Evolutionary conservation across 371 early-diverging fungal genomes (phyloP).

Genomic region (Mucor racemosus): DNA sequence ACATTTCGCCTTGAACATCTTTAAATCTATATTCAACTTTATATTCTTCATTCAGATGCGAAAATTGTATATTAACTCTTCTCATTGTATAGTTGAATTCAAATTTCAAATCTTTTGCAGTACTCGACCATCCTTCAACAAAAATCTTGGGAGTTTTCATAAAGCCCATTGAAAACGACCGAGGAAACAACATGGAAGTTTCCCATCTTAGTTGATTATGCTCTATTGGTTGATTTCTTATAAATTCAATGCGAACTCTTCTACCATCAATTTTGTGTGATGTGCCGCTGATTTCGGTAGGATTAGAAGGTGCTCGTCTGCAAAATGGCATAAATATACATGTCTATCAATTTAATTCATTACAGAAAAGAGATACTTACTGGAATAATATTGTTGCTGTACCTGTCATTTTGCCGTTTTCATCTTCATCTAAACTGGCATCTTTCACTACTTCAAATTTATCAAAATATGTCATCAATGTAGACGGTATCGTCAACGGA

Average conservation of each 20-base stretch:
- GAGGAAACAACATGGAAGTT: neutral
- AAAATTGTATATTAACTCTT: conserved; percentile 33
- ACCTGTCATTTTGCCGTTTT: conserved; percentile 1
- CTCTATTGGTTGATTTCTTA: neutral
- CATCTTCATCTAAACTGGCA: conserved; percentile 10
- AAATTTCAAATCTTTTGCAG: conserved; percentile 2
- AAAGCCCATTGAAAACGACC: conserved; percentile 15
- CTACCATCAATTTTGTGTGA: conserved; percentile 16
- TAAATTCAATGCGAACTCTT: neutral
- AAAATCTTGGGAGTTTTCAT: conserved; percentile 11
- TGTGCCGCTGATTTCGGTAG: neutral
- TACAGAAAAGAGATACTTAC: neutral
- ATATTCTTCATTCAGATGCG: conserved; percentile 29
- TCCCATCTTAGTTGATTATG: neutral
- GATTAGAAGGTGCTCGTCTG: neutral
- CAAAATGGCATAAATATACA: neutral
- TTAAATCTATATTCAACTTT: conserved; percentile 41
- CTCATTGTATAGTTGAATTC: conserved; percentile 31
- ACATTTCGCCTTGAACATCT: conserved; percentile 30
- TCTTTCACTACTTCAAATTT: conserved; percentile 3
- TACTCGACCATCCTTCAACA: conserved; percentile 25
- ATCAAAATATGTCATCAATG: conserved; percentile 20
- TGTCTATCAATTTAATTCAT: neutral
- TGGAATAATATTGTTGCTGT: conserved; percentile 13
- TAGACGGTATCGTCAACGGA: conserved; percentile 5